These are phyloP conservation scores for Aspergillus neotritici DNA, from an alignment of 2,329 filamentous ascomycete genomes.

Conservation along the genomic window DNA sequence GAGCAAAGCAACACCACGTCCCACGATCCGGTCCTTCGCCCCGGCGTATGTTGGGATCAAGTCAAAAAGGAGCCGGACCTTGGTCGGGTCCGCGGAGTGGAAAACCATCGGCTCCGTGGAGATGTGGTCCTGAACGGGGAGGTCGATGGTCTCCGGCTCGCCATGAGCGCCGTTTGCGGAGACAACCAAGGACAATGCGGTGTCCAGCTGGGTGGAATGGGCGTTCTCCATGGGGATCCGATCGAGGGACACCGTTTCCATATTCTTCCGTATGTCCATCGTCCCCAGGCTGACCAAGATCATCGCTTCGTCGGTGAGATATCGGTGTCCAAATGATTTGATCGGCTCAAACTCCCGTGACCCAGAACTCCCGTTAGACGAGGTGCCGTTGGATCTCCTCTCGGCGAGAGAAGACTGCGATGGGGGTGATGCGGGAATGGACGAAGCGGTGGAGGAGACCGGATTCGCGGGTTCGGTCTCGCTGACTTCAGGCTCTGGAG, in stretches of 20 bases:
- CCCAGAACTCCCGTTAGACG: constrained; percentile 36
- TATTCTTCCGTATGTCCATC: constrained; percentile 83
- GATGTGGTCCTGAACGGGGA: constrained; percentile 90
- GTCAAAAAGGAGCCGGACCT: constrained; percentile 88
- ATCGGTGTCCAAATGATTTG: constrained; percentile 94
- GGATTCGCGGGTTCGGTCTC: constrained; percentile 30
- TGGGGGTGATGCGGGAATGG: constrained; percentile 33
- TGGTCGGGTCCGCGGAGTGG: constrained; percentile 66
- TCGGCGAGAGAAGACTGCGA: constrained; percentile 38
- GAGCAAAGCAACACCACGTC: constrained; percentile 79
- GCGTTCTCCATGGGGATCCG: constrained; percentile 81
- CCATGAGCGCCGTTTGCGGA: constrained; percentile 79
- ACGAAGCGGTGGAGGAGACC: constrained; percentile 29
- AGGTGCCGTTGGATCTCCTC: constrained; percentile 35
- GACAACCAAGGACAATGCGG: constrained; percentile 84
- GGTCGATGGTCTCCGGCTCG: constrained; percentile 81
- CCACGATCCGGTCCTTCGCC: constrained; percentile 71
- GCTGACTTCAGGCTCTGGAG: constrained; percentile 35
- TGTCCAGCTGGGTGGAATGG: constrained; percentile 89
- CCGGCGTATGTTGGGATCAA: constrained; percentile 94
- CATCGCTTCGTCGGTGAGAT: constrained; percentile 82
- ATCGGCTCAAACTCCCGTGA: constrained; percentile 61
- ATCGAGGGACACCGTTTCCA: constrained; percentile 78
- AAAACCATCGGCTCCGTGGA: constrained; percentile 92
- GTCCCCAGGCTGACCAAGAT: constrained; percentile 88